phyloP scores from a whole-genome alignment of 2,329 filamentous ascomycete genomes.

The Chaetomium strumarium region DNA sequence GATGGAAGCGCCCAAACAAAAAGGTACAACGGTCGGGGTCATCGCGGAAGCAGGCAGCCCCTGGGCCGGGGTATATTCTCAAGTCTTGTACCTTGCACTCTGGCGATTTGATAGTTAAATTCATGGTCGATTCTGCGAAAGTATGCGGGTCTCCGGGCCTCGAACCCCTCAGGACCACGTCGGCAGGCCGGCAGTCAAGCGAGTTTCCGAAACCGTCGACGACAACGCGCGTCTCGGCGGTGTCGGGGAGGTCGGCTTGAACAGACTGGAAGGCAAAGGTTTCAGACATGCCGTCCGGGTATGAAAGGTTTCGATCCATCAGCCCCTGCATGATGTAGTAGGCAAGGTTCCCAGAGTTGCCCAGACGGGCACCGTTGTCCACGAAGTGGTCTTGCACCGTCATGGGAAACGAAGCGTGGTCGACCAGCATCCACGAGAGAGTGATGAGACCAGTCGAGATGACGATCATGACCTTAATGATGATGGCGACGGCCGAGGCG shows the following conservation, averaged over 20 bases:
- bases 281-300: not conserved
- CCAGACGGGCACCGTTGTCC: not conserved
- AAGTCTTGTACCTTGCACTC: not conserved
- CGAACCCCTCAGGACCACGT: not conserved
- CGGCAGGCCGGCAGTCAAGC: not conserved
- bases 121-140: not conserved
- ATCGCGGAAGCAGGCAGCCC: not conserved
- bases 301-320: not conserved
- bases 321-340: slow-evolving; percentile 4
- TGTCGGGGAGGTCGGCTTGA: not conserved
- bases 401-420: not conserved
- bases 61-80: not conserved
- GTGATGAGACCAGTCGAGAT: slow-evolving; percentile 2
- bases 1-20: not conserved
- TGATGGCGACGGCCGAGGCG: not conserved
- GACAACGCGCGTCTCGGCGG: not conserved
- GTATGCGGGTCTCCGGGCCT: not conserved
- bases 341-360: not conserved
- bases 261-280: not conserved
- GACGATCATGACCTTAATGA: slow-evolving; percentile 5
- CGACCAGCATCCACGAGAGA: not conserved
- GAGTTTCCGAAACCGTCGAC: slow-evolving; percentile 1
- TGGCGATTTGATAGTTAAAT: not conserved
- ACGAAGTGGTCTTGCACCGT: not conserved
- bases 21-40: not conserved